These are phyloP conservation scores for sunflower (Helianthus annuus) DNA, from an alignment of 129 eudicot genomes.

Conservation along the genomic window HanXRQr2.0-SUNRISE NC_035447.2:68666009-68666508, in stretches of 20 bases:
- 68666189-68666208: constrained; percentile 11
- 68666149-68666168: constrained; percentile 91
- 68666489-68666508: constrained; percentile 31
- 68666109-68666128: constrained; percentile 93
- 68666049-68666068: constrained; percentile 82
- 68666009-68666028: constrained; percentile 85
- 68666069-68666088: constrained; percentile 88
- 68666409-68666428: constrained; percentile 49
- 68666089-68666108: constrained; percentile 89
- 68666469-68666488: constrained; percentile 26
- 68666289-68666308: constrained; percentile 33
- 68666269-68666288: constrained; percentile 40
- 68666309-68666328: constrained; percentile 38
- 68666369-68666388: constrained; percentile 50
- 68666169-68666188: constrained; percentile 52
- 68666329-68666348: constrained; percentile 61
- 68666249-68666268: constrained; percentile 29
- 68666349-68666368: constrained; percentile 49
- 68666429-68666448: constrained; percentile 44
- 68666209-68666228: constrained; percentile 19
- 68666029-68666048: constrained; percentile 86
- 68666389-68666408: constrained; percentile 12
- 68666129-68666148: constrained; percentile 90
- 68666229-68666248: constrained; percentile 30
- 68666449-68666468: constrained; percentile 64